These are phyloP conservation scores for Cucumis melo DNA, from an alignment of 306 rosid species.

Conservation along the genomic window DNA sequence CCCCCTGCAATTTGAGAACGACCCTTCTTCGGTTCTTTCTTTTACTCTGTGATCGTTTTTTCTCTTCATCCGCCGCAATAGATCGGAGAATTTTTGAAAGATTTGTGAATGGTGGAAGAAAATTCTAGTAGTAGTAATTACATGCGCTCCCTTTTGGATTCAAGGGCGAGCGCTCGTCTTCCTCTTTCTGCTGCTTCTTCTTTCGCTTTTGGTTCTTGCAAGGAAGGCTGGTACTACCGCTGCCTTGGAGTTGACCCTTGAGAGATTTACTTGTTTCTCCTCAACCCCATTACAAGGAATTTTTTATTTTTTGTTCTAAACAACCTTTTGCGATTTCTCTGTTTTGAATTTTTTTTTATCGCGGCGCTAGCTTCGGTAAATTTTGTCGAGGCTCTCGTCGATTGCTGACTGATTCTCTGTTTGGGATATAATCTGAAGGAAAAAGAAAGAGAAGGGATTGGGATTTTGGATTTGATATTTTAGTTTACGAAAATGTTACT, in stretches of 20 bases:
- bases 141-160: slow-evolving; percentile 60
- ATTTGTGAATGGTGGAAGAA: slow-evolving; percentile 95
- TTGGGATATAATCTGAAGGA: neutral
- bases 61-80: neutral
- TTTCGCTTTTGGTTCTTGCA: slow-evolving; percentile 83
- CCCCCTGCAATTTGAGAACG: neutral
- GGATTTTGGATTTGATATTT: neutral
- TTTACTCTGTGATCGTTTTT: neutral
- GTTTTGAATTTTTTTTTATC: neutral
- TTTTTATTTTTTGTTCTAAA: neutral
- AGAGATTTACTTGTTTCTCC: neutral
- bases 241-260: slow-evolving; percentile 95
- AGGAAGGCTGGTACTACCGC: slow-evolving; percentile 97
- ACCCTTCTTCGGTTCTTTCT: no score
- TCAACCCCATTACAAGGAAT: neutral
- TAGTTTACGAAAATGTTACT: slow-evolving; percentile 39
- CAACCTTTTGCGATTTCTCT: neutral
- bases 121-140: slow-evolving; percentile 40
- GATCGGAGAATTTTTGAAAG: slow-evolving; percentile 9
- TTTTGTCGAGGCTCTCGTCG: neutral
- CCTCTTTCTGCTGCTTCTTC: slow-evolving; percentile 38
- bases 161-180: slow-evolving; percentile 81
- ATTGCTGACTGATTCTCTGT: neutral
- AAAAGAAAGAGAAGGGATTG: neutral
- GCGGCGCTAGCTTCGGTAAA: neutral